These are phyloP conservation scores for Drechslera avenae DNA, from an alignment of 2,329 filamentous ascomycete species.

Conservation along the genomic window DNA sequence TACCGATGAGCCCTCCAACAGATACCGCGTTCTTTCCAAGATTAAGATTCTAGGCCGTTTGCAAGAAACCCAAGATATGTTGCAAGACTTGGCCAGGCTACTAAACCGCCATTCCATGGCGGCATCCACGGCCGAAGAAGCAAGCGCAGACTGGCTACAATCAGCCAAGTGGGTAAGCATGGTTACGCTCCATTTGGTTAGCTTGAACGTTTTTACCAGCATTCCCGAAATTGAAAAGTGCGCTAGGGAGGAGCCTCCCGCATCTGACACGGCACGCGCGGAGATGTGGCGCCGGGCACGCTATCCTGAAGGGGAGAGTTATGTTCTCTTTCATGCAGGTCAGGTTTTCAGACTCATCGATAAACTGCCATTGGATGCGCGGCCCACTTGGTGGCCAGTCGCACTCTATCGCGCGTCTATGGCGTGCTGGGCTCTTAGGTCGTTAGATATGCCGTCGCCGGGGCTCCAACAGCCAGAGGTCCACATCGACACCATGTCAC, in stretches of 20 bases:
- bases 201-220: constrained; percentile 13
- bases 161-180: constrained; percentile 3
- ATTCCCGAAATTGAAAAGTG: constrained; percentile 12
- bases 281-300: constrained; percentile 8
- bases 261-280: not conserved
- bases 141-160: not conserved
- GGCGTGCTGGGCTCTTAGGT: constrained; percentile 10
- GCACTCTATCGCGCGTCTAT: constrained; percentile 10
- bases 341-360: constrained; percentile 12
- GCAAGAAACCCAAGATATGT: constrained; percentile 10
- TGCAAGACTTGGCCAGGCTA: constrained; percentile 7
- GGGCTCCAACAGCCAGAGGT: not conserved
- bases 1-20: constrained; percentile 8
- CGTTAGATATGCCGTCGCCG: not conserved
- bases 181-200: constrained; percentile 14
- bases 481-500: constrained; percentile 4
- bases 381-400: constrained; percentile 11
- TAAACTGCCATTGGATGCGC: not conserved
- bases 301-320: constrained; percentile 9
- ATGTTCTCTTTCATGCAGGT: constrained; percentile 10
- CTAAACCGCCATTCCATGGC: not conserved
- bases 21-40: constrained; percentile 7
- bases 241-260: constrained; percentile 7
- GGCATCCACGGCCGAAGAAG: not conserved
- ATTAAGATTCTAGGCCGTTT: constrained; percentile 6